A percentile compares a stretch with the other conserved stretches of the same genome.
Evolutionary conservation across 805 yeast species (phyloP).

Genomic region (Saturnispora gosingensis): DNA sequence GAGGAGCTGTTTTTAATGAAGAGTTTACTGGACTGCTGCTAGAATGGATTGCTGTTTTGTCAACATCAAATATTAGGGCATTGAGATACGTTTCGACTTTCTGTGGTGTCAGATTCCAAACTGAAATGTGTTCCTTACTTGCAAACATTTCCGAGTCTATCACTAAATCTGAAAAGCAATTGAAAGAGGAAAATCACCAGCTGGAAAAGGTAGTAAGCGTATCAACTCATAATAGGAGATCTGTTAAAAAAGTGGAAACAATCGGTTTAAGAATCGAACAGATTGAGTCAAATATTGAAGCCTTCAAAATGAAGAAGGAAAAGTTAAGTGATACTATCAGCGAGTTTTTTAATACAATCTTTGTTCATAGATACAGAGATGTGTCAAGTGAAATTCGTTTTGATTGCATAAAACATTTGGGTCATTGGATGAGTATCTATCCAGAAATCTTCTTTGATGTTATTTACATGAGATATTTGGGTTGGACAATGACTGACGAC

Average conservation of each 20-base stretch:
- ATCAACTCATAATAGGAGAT: conserved; percentile 21
- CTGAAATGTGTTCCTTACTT: conserved; percentile 45
- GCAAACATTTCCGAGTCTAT: conserved; percentile 29
- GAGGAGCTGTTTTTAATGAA: conserved; percentile 43
- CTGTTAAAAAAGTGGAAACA: conserved; percentile 24
- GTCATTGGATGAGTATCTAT: conserved; percentile 60
- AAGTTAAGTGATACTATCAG: conserved; percentile 47
- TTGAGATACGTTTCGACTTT: conserved; percentile 60
- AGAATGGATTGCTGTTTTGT: conserved; percentile 69
- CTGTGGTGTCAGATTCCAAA: conserved; percentile 49
- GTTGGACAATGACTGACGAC: conserved; percentile 78
- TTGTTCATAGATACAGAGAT: conserved; percentile 74
- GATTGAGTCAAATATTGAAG: conserved; percentile 34
- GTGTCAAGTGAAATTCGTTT: conserved; percentile 62
- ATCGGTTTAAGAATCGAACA: conserved; percentile 36
- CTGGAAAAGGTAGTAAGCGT: conserved; percentile 7
- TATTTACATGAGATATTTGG: conserved; percentile 64
- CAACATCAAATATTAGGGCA: conserved; percentile 61
- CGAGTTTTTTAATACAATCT: conserved; percentile 58
- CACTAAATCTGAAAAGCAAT: conserved; percentile 38
- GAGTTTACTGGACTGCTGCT: conserved; percentile 46
- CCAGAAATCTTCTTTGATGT: conserved; percentile 69
- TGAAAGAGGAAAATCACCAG: conserved; percentile 23
- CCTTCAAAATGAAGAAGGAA: conserved; percentile 39
- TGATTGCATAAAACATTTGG: conserved; percentile 54